Evolutionary conservation across 202 grass and related monocot species (phyloP).

Genomic region (Bolboschoenoplectus hybrid): DNA sequence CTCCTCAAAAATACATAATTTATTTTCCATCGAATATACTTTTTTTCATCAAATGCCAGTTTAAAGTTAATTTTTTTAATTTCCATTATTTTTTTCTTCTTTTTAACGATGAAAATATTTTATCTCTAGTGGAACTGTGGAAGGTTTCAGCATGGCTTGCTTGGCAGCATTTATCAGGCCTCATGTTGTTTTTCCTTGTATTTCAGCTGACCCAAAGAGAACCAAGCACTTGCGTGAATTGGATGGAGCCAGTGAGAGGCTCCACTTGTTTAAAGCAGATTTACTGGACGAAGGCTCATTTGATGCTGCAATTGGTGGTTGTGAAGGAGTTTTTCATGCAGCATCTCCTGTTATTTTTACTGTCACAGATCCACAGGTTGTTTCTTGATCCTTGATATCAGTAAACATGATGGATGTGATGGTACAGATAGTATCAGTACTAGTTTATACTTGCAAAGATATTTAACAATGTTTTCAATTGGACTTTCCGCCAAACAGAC

Average conservation of each 20-base stretch:
- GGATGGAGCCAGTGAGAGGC: conserved; percentile 43
- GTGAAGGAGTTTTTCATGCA: conserved; percentile 48
- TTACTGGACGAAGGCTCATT: conserved; percentile 44
- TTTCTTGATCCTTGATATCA: conserved; percentile 1
- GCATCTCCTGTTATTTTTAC: conserved; percentile 43
- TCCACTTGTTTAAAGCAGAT: conserved; percentile 46
- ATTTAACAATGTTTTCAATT: not conserved
- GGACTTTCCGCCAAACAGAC: not conserved
- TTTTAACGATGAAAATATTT: not conserved
- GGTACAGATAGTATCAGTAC: not conserved
- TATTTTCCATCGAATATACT: not conserved
- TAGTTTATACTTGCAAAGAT: not conserved
- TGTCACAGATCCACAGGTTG: conserved; percentile 41
- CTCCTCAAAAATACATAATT: no score
- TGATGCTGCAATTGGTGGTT: conserved; percentile 38
- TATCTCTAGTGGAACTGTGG: not conserved
- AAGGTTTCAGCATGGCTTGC: not conserved
- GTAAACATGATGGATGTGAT: not conserved
- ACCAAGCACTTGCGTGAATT: conserved; percentile 40
- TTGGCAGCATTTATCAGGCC: not conserved
- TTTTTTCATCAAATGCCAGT: not conserved
- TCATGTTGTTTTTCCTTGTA: not conserved
- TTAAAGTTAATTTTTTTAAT: not conserved
- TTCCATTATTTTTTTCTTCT: not conserved
- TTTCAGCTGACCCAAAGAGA: conserved; percentile 46